Evolutionary conservation across 192 early-diverging fungal species (phyloP), one percentile per base, ranked within the genome.

Genomic region (Coemansia sp.): DNA sequence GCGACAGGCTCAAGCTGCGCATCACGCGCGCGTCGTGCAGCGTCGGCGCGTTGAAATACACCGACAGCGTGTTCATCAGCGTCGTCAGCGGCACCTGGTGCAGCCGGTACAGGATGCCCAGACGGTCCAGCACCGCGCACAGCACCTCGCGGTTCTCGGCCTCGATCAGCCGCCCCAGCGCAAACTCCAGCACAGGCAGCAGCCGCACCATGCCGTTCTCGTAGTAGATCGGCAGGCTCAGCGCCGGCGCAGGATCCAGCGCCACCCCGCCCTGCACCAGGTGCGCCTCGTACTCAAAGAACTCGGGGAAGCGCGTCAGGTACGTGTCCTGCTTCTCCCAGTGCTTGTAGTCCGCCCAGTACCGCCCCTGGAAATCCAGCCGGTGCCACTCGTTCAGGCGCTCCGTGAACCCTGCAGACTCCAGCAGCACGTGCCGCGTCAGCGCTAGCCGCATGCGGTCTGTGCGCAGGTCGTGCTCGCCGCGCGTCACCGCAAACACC

Each of bases 331-430:
- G 64, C 56, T 89, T 89, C 37, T 81, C 74, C 69, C 86, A 84
- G 29, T 86, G 84, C n/a, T 77, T 73, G 64, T 85, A 82, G 68
- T 92, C 91, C 17, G 83, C 79, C 91, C 91, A 92, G 45, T 86
- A 85, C 9, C 88, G 74, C 48, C 82, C 82, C 50, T 72, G 82
- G 61, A 92, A 88, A 10, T 82, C 74, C 52, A 89, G 77, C 0
- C 80, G 72, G 22, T 83, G 85, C 85, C 88, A 92, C 58, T 87
- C 84, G 41, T 68, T 60, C 25, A 89, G 83, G 6, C 91, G 84
- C 54, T 62, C 59, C 0, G 58, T 50, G 45, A 86, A 85, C 29
- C 71, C 65, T 0, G 69, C 61, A 17, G 88, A 84, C 23, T 82
- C 69, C 9, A 88, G 63, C 34, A 89, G 63, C 27, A 86, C 62